These are phyloP conservation scores for Aspergillus sp. DNA, from an alignment of 2,329 filamentous ascomycete genomes.

Conservation along the genomic window DNA sequence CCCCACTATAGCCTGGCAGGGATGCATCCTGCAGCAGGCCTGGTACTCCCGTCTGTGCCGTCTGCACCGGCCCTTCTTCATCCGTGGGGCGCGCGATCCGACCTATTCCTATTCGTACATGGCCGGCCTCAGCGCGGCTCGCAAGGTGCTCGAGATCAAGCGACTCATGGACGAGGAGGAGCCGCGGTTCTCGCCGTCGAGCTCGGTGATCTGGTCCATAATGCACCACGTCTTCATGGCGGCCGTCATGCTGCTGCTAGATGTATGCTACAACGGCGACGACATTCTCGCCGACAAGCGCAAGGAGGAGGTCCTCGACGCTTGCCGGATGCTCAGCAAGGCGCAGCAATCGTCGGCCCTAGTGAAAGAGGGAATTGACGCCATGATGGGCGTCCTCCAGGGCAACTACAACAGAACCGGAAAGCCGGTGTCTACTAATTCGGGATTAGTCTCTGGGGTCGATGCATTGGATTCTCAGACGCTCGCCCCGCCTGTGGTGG, in stretches of 20 bases:
- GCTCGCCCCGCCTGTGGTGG: neutral
- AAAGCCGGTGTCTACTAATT: neutral
- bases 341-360: slow-evolving; percentile 32
- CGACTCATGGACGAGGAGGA: slow-evolving; percentile 34
- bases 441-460: neutral
- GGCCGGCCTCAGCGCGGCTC: slow-evolving; percentile 38
- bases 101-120: slow-evolving; percentile 40
- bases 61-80: slow-evolving; percentile 41
- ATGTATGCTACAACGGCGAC: slow-evolving; percentile 42
- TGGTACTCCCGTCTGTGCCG: slow-evolving; percentile 39
- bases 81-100: slow-evolving; percentile 36
- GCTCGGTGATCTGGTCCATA: slow-evolving; percentile 31
- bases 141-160: slow-evolving; percentile 38
- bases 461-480: neutral
- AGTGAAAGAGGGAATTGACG: slow-evolving; percentile 35
- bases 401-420: slow-evolving; percentile 31
- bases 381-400: slow-evolving; percentile 37
- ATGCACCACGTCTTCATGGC: slow-evolving; percentile 45
- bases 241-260: slow-evolving; percentile 39
- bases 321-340: slow-evolving; percentile 39
- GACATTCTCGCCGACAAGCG: slow-evolving; percentile 36
- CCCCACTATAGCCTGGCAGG: slow-evolving; percentile 35
- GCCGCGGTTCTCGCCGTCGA: slow-evolving; percentile 24
- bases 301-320: slow-evolving; percentile 37
- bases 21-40: slow-evolving; percentile 35